Evolutionary conservation across 1,284 basidiomycete genomes (phyloP), one percentile per base, ranked within the genome.

Genomic region (Cryptococcus jaspeensis): DNA sequence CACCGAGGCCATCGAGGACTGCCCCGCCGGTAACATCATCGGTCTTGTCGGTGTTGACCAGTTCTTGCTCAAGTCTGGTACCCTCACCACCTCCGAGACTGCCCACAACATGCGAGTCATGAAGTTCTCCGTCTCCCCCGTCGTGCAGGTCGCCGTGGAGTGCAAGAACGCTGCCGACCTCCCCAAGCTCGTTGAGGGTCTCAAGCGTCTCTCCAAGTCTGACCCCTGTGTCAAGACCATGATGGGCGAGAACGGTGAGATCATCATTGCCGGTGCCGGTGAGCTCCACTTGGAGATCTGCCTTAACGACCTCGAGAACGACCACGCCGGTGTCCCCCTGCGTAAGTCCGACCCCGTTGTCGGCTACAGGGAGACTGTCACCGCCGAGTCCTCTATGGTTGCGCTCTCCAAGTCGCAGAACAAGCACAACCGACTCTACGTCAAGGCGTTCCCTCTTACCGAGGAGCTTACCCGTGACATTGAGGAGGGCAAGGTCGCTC

Each of bases 101-200:
- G 96, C 96, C 53, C 96, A 99, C 86, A 99, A 99, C 86, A 96
- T 99, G 92, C 92, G 84, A 84, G 94, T 99, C 81, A 99, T 99
- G 95, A 93, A 91, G 84, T 96, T 95, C 86, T 95, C 92, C 77
- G 96, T 99, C 64, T 99, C 96, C 43, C 96, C 95, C 73, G 96
- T 99, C 86, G 96, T 99, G 49, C 96, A 89, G 80, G 92, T 98
- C 76, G 92, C 95, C 70, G 96, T 99, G 75, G 96, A 99, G 81
- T 95, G 98, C 81, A 99, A 99, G 89, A 99, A 99, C 80, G 94
- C 95, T 65, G 86, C 92, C 65, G 95, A 99, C 84, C 84, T 99
- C 59, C 95, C 95, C 77, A 99, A 99, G 83, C 90, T 99, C 65
- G 96, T 99, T 69, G 96, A 99, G 85, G 96, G 95, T 85, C 89